Evolutionary conservation across 2,329 filamentous ascomycete species (phyloP).

Genomic region (Phialocephala subalpina): DNA sequence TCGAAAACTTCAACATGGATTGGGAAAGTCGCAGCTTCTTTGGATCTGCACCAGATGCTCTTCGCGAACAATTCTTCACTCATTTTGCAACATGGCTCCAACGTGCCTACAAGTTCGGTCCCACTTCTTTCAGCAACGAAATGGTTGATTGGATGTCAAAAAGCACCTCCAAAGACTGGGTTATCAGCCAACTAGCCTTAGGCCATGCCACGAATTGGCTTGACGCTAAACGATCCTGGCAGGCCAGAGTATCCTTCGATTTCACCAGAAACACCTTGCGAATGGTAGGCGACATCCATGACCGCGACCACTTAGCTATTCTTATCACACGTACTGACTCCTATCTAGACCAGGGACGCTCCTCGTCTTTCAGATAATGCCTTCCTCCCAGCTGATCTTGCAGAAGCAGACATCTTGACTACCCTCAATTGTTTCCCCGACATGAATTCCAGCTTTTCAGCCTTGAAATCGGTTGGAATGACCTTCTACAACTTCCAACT

Average conservation of each 20-base stretch:
- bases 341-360: neutral
- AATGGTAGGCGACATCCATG: neutral
- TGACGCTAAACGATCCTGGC: neutral
- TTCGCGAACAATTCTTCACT: slow-evolving; percentile 2
- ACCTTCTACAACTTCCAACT: neutral
- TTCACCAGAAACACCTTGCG: slow-evolving; percentile 7
- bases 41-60: neutral
- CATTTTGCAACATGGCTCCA: neutral
- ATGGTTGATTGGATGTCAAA: neutral
- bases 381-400: neutral
- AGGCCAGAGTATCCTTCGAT: neutral
- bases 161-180: slow-evolving; percentile 2
- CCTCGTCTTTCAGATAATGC: neutral
- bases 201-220: slow-evolving; percentile 16
- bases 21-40: neutral
- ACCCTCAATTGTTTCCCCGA: slow-evolving; percentile 4
- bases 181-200: slow-evolving; percentile 5
- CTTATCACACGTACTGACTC: neutral
- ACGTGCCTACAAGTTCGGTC: neutral
- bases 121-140: neutral
- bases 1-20: neutral
- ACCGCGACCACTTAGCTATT: no score
- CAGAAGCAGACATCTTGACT: slow-evolving; percentile 3
- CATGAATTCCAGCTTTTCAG: neutral
- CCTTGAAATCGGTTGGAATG: slow-evolving; percentile 15